A percentile compares a stretch with the other conserved stretches of the same genome.
Evolutionary conservation across 1,139 yeast species (phyloP).

Genomic region (Blastobotrys elegans): DNA sequence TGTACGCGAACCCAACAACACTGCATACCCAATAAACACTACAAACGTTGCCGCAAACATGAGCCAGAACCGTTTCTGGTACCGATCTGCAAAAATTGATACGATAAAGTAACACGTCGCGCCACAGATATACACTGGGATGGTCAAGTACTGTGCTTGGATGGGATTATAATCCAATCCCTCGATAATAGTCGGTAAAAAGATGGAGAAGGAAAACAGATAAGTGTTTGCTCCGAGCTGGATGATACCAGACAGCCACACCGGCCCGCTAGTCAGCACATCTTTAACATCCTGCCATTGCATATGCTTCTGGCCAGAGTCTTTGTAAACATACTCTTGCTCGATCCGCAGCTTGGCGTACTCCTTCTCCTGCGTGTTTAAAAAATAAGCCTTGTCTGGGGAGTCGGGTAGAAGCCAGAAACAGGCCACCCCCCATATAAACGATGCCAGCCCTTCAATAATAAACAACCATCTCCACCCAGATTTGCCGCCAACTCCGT

Average conservation of each 20-base stretch:
- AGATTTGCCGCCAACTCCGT: conserved; percentile 49
- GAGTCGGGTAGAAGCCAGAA: conserved; percentile 48
- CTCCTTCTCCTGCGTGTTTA: conserved; percentile 40
- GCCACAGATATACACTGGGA: conserved; percentile 37
- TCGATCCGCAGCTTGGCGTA: conserved; percentile 44
- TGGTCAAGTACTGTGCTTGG: conserved; percentile 30
- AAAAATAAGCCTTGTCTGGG: conserved; percentile 46
- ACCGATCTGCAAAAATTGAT: conserved; percentile 33
- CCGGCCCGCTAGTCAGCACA: conserved; percentile 15
- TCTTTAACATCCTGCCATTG: conserved; percentile 5
- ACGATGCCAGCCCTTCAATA: conserved; percentile 57
- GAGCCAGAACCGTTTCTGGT: conserved; percentile 26
- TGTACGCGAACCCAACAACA: conserved; percentile 7
- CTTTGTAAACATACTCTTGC: conserved; percentile 1
- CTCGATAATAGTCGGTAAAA: conserved; percentile 34
- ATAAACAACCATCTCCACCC: conserved; percentile 83
- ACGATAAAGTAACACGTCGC: conserved; percentile 32
- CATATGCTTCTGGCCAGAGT: conserved; percentile 28
- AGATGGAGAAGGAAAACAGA: conserved; percentile 26
- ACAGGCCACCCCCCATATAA: conserved; percentile 44
- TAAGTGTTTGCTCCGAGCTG: conserved; percentile 22
- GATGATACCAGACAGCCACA: conserved; percentile 25
- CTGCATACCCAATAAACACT: conserved; percentile 33
- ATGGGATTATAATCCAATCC: conserved; percentile 30
- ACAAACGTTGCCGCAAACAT: conserved; percentile 31